Conservation (phyloP, 2,329 filamentous ascomycete species). For the Fusarium bulbicola region DNA sequence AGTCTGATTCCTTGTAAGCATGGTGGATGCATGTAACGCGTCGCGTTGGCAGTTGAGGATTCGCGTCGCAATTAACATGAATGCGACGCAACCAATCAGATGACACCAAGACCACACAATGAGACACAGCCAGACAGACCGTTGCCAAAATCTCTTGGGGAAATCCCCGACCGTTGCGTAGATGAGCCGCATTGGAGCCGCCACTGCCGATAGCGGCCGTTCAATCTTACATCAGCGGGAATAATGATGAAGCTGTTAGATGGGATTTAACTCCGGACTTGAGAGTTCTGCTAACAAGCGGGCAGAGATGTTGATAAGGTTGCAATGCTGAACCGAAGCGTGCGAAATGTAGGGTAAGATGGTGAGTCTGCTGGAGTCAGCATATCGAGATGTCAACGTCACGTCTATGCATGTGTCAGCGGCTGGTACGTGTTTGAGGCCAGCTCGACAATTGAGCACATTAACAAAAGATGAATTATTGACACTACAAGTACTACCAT, state of each 20-base stretch:
- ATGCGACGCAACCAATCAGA: background rate
- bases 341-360: background rate
- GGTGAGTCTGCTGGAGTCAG: background rate
- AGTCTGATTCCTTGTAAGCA: background rate
- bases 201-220: background rate
- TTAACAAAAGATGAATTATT: background rate
- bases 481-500: background rate
- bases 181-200: background rate
- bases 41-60: background rate
- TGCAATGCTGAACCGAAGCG: background rate
- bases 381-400: no score
- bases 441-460: fast-evolving
- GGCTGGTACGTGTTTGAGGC: background rate
- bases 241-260: background rate
- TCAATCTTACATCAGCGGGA: background rate
- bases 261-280: background rate
- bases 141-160: background rate
- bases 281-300: no score
- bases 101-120: background rate
- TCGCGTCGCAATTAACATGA: background rate
- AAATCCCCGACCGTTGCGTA: no score
- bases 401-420: no score
- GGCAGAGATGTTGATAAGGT: background rate
- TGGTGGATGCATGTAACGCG: background rate
- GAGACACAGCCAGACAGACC: background rate